Percentiles rank a stretch among this genome's conserved stretches.
These are phyloP conservation scores for Yamadazyma dendronema DNA, from an alignment of 1,139 yeast genomes.

Conservation along the genomic window DNA sequence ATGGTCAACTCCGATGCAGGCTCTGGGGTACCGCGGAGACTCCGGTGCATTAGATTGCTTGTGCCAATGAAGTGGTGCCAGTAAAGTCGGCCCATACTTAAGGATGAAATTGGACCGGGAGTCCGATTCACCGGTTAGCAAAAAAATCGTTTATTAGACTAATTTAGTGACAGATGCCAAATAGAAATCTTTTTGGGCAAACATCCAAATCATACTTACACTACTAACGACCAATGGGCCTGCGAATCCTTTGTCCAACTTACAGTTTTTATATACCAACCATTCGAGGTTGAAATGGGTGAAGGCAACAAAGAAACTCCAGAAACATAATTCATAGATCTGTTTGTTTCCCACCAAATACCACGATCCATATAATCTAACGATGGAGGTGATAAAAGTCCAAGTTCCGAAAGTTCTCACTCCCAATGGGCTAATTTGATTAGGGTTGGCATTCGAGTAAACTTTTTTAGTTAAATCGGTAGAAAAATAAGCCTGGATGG, in stretches of 20 bases:
- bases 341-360: slow-evolving; percentile 57
- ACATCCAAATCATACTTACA: slow-evolving; percentile 60
- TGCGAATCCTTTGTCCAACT: slow-evolving; percentile 79
- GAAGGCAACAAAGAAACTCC: slow-evolving; percentile 82
- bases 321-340: slow-evolving; percentile 74
- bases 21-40: slow-evolving; percentile 4
- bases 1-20: neutral
- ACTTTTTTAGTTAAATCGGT: slow-evolving; percentile 75
- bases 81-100: neutral
- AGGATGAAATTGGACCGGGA: neutral
- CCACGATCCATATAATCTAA: slow-evolving; percentile 86
- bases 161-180: too few species aligned
- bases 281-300: slow-evolving; percentile 84
- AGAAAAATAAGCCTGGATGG: slow-evolving; percentile 80
- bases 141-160: too few species aligned
- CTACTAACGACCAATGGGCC: slow-evolving; percentile 79
- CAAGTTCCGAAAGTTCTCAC: slow-evolving; percentile 98
- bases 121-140: slow-evolving; percentile 1
- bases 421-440: slow-evolving; percentile 64
- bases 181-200: slow-evolving; percentile 53
- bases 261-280: slow-evolving; percentile 74
- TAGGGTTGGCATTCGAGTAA: slow-evolving; percentile 62
- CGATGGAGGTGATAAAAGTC: slow-evolving; percentile 84
- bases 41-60: neutral
- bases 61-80: too few species aligned